Conservation (phyloP, 805 yeast genomes). For the Candida xyloterini region DNA sequence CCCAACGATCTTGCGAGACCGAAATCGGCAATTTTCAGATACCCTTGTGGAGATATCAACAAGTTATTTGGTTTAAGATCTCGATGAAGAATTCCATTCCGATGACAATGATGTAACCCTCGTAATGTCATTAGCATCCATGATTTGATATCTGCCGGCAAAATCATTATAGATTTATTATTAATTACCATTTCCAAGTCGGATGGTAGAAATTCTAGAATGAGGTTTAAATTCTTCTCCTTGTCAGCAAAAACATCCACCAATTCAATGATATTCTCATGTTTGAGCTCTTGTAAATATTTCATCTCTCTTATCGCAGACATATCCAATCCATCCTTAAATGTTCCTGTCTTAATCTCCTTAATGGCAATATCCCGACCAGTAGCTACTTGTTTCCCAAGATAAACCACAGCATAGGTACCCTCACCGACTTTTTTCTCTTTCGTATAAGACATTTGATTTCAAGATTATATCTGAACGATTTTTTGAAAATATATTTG, state of each 20-base stretch:
- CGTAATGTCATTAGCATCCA: constrained; percentile 94
- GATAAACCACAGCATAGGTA: constrained; percentile 93
- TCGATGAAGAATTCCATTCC: constrained; percentile 86
- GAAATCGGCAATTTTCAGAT: constrained; percentile 93
- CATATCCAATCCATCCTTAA: constrained; percentile 97
- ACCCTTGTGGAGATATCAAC: constrained; percentile 81
- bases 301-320: constrained; percentile 94
- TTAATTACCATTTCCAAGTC: constrained; percentile 89
- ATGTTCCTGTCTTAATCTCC: constrained; percentile 90
- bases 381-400: constrained; percentile 64
- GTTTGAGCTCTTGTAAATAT: constrained; percentile 76
- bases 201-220: constrained; percentile 88
- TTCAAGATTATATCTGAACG: constrained; percentile 15
- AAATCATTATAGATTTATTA: constrained; percentile 71
- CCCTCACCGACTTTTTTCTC: constrained; percentile 98
- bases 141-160: constrained; percentile 83
- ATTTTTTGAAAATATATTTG: not conserved
- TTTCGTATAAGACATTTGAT: constrained; percentile 30
- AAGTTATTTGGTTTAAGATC: constrained; percentile 93
- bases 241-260: constrained; percentile 78
- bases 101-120: constrained; percentile 93
- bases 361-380: constrained; percentile 79
- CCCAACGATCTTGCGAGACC: constrained; percentile 89
- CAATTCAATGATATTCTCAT: constrained; percentile 79
- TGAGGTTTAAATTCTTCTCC: constrained; percentile 68